These are phyloP conservation scores for Chalaropsis ovoidea DNA, from an alignment of 2,329 filamentous ascomycete species.

Conservation along the genomic window DNA sequence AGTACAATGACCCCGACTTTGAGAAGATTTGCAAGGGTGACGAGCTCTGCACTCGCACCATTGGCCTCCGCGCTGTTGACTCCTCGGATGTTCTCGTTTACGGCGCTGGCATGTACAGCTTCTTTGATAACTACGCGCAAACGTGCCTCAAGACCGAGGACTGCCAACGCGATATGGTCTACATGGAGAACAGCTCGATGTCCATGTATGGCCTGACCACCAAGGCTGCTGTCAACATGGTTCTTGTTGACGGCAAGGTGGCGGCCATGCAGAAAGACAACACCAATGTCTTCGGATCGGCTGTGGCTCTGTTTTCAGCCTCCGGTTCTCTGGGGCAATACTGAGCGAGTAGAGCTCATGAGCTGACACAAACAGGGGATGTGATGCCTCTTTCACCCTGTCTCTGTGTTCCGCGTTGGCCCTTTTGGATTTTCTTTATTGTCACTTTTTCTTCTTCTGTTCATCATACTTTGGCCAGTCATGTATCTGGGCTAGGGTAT, in stretches of 20 bases:
- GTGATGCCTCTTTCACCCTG: not conserved
- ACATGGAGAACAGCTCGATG: slow-evolving; percentile 54
- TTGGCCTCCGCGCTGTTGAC: slow-evolving; percentile 62
- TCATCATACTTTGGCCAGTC: not conserved
- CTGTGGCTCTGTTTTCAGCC: slow-evolving; percentile 43
- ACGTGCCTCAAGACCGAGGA: slow-evolving; percentile 55
- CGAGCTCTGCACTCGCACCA: slow-evolving; percentile 56
- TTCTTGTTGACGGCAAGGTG: slow-evolving; percentile 49
- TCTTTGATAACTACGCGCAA: slow-evolving; percentile 74
- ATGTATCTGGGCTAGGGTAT: not conserved
- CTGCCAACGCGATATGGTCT: slow-evolving; percentile 71
- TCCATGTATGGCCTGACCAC: slow-evolving; percentile 61
- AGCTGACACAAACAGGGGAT: not conserved
- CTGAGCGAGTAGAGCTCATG: not conserved
- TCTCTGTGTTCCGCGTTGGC: slow-evolving; percentile 13
- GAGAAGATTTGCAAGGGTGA: slow-evolving; percentile 39
- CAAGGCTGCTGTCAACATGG: slow-evolving; percentile 65
- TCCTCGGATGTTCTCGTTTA: slow-evolving; percentile 59
- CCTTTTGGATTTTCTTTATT: not conserved
- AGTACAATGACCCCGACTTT: slow-evolving; percentile 61
- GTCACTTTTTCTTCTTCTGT: not conserved
- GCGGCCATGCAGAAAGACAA: slow-evolving; percentile 50
- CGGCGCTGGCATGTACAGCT: slow-evolving; percentile 67
- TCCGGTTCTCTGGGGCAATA: slow-evolving; percentile 15
- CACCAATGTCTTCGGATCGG: slow-evolving; percentile 55